Conservation (phyloP, 75 land plant species). For the Pinus taeda region DNA sequence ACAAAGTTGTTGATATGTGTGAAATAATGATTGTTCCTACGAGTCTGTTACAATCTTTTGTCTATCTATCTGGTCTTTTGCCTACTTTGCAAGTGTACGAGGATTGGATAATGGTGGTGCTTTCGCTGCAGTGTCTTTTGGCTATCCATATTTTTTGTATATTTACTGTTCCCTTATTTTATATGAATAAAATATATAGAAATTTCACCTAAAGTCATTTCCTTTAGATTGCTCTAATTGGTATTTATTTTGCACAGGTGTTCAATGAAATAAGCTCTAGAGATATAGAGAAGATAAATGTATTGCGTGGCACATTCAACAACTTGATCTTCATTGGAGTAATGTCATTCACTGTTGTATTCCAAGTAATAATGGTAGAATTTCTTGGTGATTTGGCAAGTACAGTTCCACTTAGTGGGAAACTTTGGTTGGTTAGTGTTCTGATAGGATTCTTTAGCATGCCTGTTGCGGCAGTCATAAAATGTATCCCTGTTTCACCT, state of each 20-base stretch:
- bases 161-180: too few species aligned
- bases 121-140: too few species aligned
- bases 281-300: slow-evolving; percentile 90
- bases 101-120: too few species aligned
- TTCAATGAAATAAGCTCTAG: slow-evolving; percentile 93
- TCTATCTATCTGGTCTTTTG: too few species aligned
- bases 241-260: slow-evolving; percentile 40
- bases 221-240: too few species aligned
- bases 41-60: too few species aligned
- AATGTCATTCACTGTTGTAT: slow-evolving; percentile 55
- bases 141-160: too few species aligned
- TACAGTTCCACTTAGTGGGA: slow-evolving; percentile 67
- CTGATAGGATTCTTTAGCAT: slow-evolving; percentile 66
- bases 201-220: too few species aligned
- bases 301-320: slow-evolving; percentile 69
- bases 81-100: too few species aligned
- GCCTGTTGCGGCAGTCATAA: slow-evolving; percentile 64
- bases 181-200: too few species aligned
- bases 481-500: slow-evolving; percentile 62
- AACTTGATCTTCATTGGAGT: slow-evolving; percentile 75
- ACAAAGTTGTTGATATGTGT: too few species aligned
- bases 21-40: too few species aligned
- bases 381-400: slow-evolving; percentile 78
- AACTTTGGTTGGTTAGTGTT: slow-evolving; percentile 56
- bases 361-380: slow-evolving; percentile 79